These are phyloP conservation scores for Kuraishia piskuri DNA, from an alignment of 805 yeast species.

Conservation along the genomic window DNA sequence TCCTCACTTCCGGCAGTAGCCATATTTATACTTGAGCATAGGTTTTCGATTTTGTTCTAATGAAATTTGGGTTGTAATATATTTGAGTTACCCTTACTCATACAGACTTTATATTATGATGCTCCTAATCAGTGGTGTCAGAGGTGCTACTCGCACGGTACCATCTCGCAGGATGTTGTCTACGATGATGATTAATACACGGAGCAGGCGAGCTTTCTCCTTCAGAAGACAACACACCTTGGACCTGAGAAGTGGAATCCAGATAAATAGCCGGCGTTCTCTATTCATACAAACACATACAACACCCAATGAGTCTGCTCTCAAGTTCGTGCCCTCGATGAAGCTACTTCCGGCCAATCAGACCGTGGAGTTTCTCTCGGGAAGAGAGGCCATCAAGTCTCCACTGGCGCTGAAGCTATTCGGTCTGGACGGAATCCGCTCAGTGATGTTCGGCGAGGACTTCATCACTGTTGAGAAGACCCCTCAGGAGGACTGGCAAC, in stretches of 20 bases:
- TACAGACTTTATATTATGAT: neutral
- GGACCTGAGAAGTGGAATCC: too few species aligned
- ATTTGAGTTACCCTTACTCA: neutral
- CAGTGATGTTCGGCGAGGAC: slow-evolving; percentile 75
- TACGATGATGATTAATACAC: neutral
- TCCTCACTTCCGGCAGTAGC: neutral
- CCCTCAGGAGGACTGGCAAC: slow-evolving; percentile 44
- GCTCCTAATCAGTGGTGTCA: neutral
- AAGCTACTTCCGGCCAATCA: slow-evolving; percentile 54
- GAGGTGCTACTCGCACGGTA: neutral
- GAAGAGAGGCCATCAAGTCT: slow-evolving; percentile 67
- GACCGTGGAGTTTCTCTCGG: slow-evolving; percentile 65
- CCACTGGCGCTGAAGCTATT: slow-evolving; percentile 74
- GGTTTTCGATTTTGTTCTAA: neutral
- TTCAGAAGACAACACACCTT: neutral
- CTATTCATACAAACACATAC: slow-evolving; percentile 74
- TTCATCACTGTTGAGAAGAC: slow-evolving; percentile 75
- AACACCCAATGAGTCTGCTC: slow-evolving; percentile 82
- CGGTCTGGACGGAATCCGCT: slow-evolving; percentile 64
- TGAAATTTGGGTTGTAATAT: neutral
- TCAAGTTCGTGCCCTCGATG: slow-evolving; percentile 75
- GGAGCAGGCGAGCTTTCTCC: neutral
- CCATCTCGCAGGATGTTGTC: neutral
- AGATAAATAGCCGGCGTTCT: neutral
- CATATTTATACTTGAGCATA: neutral